Evolutionary conservation across 1,284 basidiomycete species (phyloP), one percentile per base, ranked within the genome.

Genomic region (Sporisorium graminicola): DNA sequence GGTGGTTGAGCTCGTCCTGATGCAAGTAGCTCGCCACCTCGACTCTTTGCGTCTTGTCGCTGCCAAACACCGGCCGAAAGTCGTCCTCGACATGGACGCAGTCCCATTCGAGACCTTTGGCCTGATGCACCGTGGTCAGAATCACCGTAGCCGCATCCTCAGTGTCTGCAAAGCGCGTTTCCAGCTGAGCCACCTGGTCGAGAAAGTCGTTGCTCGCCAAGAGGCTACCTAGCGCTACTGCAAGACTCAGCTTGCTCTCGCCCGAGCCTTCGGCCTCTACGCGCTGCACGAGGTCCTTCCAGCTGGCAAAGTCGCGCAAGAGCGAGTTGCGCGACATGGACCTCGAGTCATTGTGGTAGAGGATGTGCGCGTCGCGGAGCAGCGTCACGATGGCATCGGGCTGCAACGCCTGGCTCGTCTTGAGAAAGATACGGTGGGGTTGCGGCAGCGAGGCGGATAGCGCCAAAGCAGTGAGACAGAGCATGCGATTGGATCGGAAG

Each of bases 51-150:
- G 66, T 44, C 46, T 54, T 65, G 27, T 69, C 69, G 27, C 22
- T 54, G 1, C 65, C 70, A 26, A 70, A 67, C 16, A 64, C 46
- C 3, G 81, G 81, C 16, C 77, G 72, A 26, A 83, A 83, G 46
- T 83, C 81, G 52, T 81, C 77, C 16, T 77, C 74, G 22, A 83
- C 71, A 20, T 74, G 51, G 12, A 83, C 81, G 16, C 68, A 47
- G 49, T 83, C 79, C 81, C 81, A 83, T 42, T 83, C 81, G 20
- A 83, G 73, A 26, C 81, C 81, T 47, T 83, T 83, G 8, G 80
- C 78, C 58, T 83, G 81, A 31, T 83, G 81, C 16, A 80, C 79
- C 22, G 81, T 83, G 7, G 80, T 77, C 27, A 83, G 58, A 7
- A 83, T 65, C 16, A 83, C 66, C 1, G 65, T 61, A 0, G 81